Evolutionary conservation across 768 basidiomycete species (phyloP).

Genomic region (Tulasnella sp.): DNA sequence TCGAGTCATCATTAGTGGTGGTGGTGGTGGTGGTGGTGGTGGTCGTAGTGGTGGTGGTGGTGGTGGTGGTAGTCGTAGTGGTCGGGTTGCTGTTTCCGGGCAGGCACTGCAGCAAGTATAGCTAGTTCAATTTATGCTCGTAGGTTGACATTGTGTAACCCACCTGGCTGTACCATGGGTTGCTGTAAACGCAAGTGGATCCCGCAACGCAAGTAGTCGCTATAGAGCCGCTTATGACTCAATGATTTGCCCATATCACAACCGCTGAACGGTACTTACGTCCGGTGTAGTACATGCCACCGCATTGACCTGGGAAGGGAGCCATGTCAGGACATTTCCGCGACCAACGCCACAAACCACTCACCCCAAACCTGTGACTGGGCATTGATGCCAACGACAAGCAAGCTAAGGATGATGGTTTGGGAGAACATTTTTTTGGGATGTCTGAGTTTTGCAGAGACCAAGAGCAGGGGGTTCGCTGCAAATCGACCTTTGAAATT

Average conservation of each 20-base stretch:
- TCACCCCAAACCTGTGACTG: background rate
- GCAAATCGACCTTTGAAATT: background rate
- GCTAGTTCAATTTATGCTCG: background rate
- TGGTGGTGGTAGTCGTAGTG: background rate
- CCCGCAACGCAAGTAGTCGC: conserved; percentile 6
- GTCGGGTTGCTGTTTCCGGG: background rate
- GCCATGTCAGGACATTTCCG: background rate
- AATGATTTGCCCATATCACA: background rate
- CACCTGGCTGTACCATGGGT: conserved; percentile 9
- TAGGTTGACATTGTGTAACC: background rate
- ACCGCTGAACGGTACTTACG: background rate
- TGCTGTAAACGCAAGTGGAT: conserved; percentile 4
- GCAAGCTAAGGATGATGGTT: background rate
- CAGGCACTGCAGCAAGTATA: background rate
- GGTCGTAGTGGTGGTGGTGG: background rate
- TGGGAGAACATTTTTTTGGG: background rate
- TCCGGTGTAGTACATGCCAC: background rate
- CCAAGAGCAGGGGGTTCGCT: background rate
- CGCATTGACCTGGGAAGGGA: background rate
- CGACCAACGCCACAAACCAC: background rate
- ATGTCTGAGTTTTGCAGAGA: background rate
- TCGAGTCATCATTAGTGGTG: background rate
- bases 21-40: background rate
- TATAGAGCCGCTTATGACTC: background rate
- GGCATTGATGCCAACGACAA: background rate